Percentiles rank a stretch among this genome's conserved stretches.
These are phyloP conservation scores for Primulina tabacum DNA, from an alignment of 257 asterid genomes.

Conservation along the genomic window DNA sequence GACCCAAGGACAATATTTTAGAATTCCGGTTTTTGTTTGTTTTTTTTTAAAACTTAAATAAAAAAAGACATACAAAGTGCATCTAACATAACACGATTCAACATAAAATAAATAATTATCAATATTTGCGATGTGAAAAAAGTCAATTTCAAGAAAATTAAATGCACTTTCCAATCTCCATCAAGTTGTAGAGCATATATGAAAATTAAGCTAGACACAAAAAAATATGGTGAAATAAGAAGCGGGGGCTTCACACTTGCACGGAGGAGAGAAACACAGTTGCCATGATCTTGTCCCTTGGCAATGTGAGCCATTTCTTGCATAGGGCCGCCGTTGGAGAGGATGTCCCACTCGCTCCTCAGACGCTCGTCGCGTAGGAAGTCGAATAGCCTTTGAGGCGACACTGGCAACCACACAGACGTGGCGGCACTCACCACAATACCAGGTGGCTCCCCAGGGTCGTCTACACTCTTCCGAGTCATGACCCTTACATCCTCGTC, in stretches of 20 bases:
- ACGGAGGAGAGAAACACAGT: conserved; percentile 85
- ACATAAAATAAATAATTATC: too few species aligned
- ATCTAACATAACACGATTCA: too few species aligned
- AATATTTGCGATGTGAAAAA: too few species aligned
- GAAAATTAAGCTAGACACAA: too few species aligned
- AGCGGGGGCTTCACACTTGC: conserved; percentile 50
- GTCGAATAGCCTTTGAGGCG: conserved; percentile 68
- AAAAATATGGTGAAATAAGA: too few species aligned
- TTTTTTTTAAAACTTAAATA: too few species aligned
- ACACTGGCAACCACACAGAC: conserved; percentile 81
- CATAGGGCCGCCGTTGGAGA: conserved; percentile 94
- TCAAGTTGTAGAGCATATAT: too few species aligned
- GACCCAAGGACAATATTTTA: too few species aligned
- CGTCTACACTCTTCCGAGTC: conserved; percentile 80
- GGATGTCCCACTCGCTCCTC: conserved; percentile 90
- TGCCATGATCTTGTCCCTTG: conserved; percentile 86
- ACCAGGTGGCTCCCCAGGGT: conserved; percentile 93
- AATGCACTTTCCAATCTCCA: too few species aligned
- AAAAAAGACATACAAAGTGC: too few species aligned
- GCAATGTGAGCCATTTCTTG: conserved; percentile 92
- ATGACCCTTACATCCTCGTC: conserved; percentile 83
- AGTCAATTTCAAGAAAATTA: too few species aligned
- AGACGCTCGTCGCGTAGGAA: conserved; percentile 77
- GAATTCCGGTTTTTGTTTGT: too few species aligned
- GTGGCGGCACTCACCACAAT: conserved; percentile 84